Evolutionary conservation across 192 early-diverging fungal genomes (phyloP).

Genomic region (Backusella tarrabulga): DNA sequence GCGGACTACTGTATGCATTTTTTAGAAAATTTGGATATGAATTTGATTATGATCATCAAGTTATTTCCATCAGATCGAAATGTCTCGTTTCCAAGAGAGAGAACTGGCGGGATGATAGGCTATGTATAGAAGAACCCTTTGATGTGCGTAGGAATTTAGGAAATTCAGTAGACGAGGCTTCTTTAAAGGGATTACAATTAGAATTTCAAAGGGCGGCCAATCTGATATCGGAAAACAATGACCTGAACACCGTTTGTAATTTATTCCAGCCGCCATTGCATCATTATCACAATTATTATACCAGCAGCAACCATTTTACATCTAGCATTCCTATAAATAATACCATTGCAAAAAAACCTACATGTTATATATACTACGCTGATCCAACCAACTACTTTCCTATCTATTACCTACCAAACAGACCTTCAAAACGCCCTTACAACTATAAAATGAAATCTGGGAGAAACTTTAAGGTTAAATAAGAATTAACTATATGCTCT

Average conservation of each 20-base stretch:
- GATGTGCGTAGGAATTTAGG: conserved; percentile 85
- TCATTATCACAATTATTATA: neutral
- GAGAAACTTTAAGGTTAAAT: neutral
- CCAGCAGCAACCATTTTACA: neutral
- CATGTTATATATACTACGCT: neutral
- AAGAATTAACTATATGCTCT: neutral
- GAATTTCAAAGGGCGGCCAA: conserved; percentile 77
- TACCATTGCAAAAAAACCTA: neutral
- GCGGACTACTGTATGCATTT: conserved; percentile 80
- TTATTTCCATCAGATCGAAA: conserved; percentile 82
- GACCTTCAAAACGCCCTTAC: neutral
- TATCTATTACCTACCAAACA: neutral
- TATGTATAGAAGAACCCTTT: conserved; percentile 96
- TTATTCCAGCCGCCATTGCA: neutral
- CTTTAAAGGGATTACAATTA: conserved; percentile 70
- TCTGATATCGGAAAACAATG: neutral
- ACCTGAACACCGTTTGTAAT: neutral
- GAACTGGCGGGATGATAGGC: conserved; percentile 83
- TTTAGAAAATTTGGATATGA: conserved; percentile 79
- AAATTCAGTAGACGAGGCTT: conserved; percentile 79
- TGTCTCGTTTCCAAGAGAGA: conserved; percentile 72
- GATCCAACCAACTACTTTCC: neutral
- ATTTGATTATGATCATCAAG: conserved; percentile 78
- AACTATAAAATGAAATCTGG: neutral
- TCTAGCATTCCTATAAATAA: neutral